Evolutionary conservation across 2,329 filamentous ascomycete species (phyloP).

Genomic region (Diaporthe sp.): DNA sequence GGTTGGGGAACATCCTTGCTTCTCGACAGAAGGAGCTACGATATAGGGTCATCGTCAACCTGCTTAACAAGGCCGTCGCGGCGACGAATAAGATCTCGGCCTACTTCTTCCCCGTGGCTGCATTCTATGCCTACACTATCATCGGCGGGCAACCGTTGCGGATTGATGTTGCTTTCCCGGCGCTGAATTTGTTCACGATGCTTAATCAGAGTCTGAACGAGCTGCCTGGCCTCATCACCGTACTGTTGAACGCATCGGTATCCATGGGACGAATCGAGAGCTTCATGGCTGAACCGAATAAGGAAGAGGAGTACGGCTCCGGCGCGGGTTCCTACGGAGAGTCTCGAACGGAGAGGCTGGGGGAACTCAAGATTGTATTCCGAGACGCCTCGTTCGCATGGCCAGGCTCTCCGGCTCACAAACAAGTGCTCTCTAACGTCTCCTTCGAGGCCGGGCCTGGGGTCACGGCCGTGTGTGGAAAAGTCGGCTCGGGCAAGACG

Average conservation of each 20-base stretch:
- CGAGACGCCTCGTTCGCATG: constrained; percentile 81
- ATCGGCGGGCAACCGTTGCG: constrained; percentile 77
- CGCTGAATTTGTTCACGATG: constrained; percentile 83
- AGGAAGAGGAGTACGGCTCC: constrained; percentile 64
- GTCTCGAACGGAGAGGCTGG: constrained; percentile 42
- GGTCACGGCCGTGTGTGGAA: constrained; percentile 70
- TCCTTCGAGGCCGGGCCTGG: constrained; percentile 62
- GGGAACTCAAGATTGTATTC: constrained; percentile 64
- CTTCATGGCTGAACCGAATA: constrained; percentile 90
- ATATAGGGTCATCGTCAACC: constrained; percentile 72
- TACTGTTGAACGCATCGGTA: constrained; percentile 85
- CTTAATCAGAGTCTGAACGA: constrained; percentile 81
- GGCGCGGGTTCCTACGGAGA: constrained; percentile 47
- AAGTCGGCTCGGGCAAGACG: constrained; percentile 73
- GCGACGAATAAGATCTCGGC: constrained; percentile 81
- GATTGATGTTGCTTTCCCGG: constrained; percentile 89
- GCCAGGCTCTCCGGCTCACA: constrained; percentile 71
- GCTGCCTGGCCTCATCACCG: constrained; percentile 81
- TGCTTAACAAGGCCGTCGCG: constrained; percentile 74
- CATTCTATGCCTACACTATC: constrained; percentile 85
- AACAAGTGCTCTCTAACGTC: constrained; percentile 64
- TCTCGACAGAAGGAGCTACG: constrained; percentile 77
- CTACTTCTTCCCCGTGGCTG: constrained; percentile 82
- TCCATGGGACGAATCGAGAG: constrained; percentile 85
- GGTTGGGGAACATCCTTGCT: constrained; percentile 78